Evolutionary conservation across 1,284 basidiomycete genomes (phyloP).

Genomic region (Ceratobasidium sp.): DNA sequence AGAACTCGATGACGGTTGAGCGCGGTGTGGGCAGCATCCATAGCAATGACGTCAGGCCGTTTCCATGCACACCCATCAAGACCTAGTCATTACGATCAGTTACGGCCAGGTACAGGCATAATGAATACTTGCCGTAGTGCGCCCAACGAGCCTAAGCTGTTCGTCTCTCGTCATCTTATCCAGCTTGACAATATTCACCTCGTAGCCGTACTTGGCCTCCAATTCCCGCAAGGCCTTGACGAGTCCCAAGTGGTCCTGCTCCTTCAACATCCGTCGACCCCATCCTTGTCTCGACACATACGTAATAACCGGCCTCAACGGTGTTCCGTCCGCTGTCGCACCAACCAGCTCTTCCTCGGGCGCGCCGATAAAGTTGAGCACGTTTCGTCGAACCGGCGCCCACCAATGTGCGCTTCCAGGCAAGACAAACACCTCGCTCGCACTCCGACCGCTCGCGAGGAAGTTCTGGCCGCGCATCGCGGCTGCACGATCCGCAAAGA

Average conservation of each 20-base stretch:
- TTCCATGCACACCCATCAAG: slow-evolving; percentile 83
- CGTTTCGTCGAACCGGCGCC: slow-evolving; percentile 47
- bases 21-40: slow-evolving; percentile 78
- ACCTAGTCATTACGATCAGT: slow-evolving; percentile 62
- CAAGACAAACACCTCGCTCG: slow-evolving; percentile 78
- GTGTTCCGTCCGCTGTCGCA: slow-evolving; percentile 62
- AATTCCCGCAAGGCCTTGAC: slow-evolving; percentile 66
- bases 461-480: slow-evolving; percentile 80
- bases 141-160: slow-evolving; percentile 80
- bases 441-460: slow-evolving; percentile 77
- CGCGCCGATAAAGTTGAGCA: slow-evolving; percentile 46
- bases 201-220: slow-evolving; percentile 79
- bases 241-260: slow-evolving; percentile 59
- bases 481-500: slow-evolving; percentile 86
- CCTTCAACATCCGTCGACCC: slow-evolving; percentile 72
- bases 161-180: slow-evolving; percentile 83
- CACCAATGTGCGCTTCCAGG: slow-evolving; percentile 71
- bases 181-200: slow-evolving; percentile 86
- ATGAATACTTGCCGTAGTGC: slow-evolving; percentile 75
- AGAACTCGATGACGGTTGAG: slow-evolving; percentile 84
- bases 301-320: slow-evolving; percentile 74
- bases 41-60: slow-evolving; percentile 81
- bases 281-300: slow-evolving; percentile 89
- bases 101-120: slow-evolving; percentile 23
- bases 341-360: slow-evolving; percentile 36